Evolutionary conservation across 768 basidiomycete species (phyloP).

Genomic region (Mycena vulgaris): DNA sequence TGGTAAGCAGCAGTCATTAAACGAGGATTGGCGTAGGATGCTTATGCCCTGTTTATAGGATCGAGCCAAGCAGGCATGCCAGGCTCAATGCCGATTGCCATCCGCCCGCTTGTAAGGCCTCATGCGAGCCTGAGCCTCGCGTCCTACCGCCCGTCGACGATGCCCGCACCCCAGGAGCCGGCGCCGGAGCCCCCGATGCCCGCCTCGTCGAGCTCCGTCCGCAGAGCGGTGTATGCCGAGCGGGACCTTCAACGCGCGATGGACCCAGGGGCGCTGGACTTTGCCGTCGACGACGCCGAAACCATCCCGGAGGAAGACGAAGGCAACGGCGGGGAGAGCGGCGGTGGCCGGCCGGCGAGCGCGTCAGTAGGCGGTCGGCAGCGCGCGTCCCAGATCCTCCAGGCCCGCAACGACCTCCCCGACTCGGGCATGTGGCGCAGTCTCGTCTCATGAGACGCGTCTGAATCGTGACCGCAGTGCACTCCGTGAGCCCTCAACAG

Average conservation of each 20-base stretch:
- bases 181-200: conserved; percentile 47
- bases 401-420: conserved; percentile 78
- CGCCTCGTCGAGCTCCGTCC: conserved; percentile 64
- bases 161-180: conserved; percentile 52
- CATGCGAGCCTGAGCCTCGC: conserved; percentile 64
- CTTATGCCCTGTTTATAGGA: conserved; percentile 13
- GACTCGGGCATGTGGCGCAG: conserved; percentile 88
- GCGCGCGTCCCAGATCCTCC: conserved; percentile 77
- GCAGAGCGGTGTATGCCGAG: conserved; percentile 76
- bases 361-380: conserved; percentile 64
- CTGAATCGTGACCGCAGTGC: too few species aligned
- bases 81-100: conserved; percentile 76
- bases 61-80: conserved; percentile 52
- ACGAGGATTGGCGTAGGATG: background rate
- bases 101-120: conserved; percentile 56
- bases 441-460: conserved; percentile 61
- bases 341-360: conserved; percentile 43
- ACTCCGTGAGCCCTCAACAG: background rate
- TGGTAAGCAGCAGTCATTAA: background rate
- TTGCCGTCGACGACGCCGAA: conserved; percentile 49
- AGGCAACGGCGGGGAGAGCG: conserved; percentile 62
- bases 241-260: conserved; percentile 75
- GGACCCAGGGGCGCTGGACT: conserved; percentile 81
- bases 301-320: conserved; percentile 54
- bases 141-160: conserved; percentile 70